These are phyloP conservation scores for Xylariaceae sp. DNA, from an alignment of 2,329 filamentous ascomycete species.

Conservation along the genomic window DNA sequence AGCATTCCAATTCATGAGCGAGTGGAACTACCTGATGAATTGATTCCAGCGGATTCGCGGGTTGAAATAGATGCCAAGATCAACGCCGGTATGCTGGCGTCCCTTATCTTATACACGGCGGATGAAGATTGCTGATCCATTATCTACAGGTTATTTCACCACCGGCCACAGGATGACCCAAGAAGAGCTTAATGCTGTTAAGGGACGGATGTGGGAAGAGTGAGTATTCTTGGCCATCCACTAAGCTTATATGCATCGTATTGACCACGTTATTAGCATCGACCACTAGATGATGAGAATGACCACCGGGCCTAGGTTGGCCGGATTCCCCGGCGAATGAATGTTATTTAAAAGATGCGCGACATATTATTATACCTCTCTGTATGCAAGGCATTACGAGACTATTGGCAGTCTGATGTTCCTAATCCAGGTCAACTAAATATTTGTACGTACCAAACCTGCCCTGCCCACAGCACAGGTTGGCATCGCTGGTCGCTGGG, in stretches of 20 bases:
- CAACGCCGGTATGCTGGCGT: constrained; percentile 66
- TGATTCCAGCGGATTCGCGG: constrained; percentile 89
- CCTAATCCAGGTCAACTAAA: too few species aligned
- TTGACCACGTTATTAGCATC: constrained; percentile 36
- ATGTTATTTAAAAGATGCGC: neutral
- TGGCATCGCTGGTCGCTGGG: too few species aligned
- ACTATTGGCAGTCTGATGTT: too few species aligned
- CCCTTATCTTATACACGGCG: constrained; percentile 9
- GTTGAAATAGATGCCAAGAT: constrained; percentile 99
- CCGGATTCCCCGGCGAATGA: constrained; percentile 14
- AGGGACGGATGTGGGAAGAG: constrained; percentile 90
- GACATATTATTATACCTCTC: too few species aligned
- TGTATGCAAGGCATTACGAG: too few species aligned
- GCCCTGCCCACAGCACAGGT: neutral
- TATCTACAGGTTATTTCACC: constrained; percentile 71
- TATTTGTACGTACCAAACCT: neutral
- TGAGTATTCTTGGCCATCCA: constrained; percentile 38
- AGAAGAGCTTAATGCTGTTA: constrained; percentile 78
- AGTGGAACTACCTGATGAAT: constrained; percentile 85
- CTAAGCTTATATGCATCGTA: constrained; percentile 19
- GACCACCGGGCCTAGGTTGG: constrained; percentile 17
- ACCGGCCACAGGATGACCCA: constrained; percentile 84
- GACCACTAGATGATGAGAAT: constrained; percentile 35
- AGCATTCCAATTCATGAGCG: constrained; percentile 83
- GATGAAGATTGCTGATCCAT: constrained; percentile 27